These are phyloP conservation scores for Asterophora parasitica DNA, from an alignment of 768 basidiomycete species.

Conservation along the genomic window DNA sequence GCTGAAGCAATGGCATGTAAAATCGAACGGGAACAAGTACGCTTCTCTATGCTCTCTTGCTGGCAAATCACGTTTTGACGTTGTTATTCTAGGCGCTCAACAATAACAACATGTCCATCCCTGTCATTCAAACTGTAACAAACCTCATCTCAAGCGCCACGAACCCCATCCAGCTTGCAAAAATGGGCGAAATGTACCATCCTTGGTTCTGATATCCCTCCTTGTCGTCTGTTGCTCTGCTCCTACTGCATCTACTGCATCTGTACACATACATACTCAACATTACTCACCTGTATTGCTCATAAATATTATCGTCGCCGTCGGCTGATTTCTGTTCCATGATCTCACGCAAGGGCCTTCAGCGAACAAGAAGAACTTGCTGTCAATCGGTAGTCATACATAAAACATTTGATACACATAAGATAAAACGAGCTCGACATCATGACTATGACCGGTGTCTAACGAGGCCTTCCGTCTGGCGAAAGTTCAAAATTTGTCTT, in stretches of 20 bases:
- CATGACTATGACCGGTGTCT: conserved; percentile 14
- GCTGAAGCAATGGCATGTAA: conserved; percentile 86
- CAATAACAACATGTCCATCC: conserved; percentile 36
- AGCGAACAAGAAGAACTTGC: no score
- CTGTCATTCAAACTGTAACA: conserved; percentile 77
- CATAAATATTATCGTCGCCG: no score
- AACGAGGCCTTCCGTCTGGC: conserved; percentile 72
- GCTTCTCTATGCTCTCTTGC: conserved; percentile 6
- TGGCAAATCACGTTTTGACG: conserved; percentile 1
- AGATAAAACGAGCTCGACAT: not conserved
- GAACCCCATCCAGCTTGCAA: conserved; percentile 78
- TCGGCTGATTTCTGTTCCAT: no score
- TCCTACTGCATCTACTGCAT: conserved; percentile 1
- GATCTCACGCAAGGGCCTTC: no score
- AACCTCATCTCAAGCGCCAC: conserved; percentile 83
- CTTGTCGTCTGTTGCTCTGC: conserved; percentile 6
- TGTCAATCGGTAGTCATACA: no score
- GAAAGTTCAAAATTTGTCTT: conserved; percentile 58
- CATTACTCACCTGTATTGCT: no score
- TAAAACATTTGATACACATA: not conserved
- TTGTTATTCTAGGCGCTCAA: conserved; percentile 31
- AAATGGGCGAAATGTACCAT: conserved; percentile 80
- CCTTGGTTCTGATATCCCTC: conserved; percentile 69
- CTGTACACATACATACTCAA: not conserved
- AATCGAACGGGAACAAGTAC: conserved; percentile 76